Conservation (phyloP, 2,329 filamentous ascomycete species). For the Aspergillus spinulosporus region DNA sequence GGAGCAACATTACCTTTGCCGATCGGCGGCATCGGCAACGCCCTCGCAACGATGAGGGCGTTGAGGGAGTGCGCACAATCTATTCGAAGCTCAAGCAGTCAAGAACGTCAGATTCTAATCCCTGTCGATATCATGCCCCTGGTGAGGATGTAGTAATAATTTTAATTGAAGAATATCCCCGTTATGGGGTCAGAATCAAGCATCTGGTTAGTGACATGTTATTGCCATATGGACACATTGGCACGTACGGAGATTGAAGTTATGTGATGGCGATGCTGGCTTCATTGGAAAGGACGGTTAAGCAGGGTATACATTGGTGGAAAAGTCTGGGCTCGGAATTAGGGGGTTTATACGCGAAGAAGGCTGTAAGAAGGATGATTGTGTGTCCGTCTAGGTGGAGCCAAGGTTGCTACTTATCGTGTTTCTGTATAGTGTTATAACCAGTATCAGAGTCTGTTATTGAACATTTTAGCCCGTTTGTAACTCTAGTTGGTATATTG, state of each 20-base stretch:
- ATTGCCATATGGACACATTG: not conserved
- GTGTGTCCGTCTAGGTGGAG: not conserved
- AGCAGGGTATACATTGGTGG: not conserved
- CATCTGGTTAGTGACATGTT: not conserved
- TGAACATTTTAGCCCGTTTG: constrained; percentile 54
- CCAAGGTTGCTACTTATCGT: no score
- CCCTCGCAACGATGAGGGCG: not conserved
- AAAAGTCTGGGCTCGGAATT: not conserved
- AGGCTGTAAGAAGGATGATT: not conserved
- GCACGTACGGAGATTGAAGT: not conserved
- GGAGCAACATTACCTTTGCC: not conserved
- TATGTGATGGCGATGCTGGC: not conserved
- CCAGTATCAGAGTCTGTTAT: no score
- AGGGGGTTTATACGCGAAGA: not conserved
- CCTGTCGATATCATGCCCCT: not conserved
- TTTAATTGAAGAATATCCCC: not conserved
- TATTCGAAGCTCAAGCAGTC: not conserved
- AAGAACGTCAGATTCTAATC: not conserved
- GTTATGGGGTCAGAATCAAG: not conserved
- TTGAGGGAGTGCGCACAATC: not conserved
- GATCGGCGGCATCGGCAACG: not conserved
- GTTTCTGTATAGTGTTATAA: no score
- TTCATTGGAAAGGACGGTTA: not conserved
- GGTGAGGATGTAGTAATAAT: not conserved
- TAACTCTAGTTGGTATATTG: not conserved